phyloP scores from a whole-genome alignment of 1,284 basidiomycete genomes.

The Thelephora terrestris region DNA sequence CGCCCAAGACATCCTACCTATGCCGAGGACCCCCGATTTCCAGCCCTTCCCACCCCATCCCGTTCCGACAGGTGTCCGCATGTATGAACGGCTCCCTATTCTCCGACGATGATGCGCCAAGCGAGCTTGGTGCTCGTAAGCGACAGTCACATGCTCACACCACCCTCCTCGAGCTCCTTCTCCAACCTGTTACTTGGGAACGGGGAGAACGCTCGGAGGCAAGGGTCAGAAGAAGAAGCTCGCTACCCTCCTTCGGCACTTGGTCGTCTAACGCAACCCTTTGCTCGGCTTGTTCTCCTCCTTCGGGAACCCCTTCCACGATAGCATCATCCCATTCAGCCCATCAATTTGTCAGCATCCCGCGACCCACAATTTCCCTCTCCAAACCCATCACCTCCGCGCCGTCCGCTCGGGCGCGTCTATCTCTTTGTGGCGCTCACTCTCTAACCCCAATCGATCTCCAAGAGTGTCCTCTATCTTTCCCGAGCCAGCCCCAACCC shows the following conservation, averaged over 20 bases:
- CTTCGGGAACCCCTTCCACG: slow-evolving; percentile 12
- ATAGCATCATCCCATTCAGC: slow-evolving; percentile 12
- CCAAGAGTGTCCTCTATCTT: slow-evolving; percentile 10
- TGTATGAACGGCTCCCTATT: slow-evolving; percentile 51
- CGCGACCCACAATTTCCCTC: too few species aligned
- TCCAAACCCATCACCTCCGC: too few species aligned
- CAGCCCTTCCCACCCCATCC: slow-evolving; percentile 25
- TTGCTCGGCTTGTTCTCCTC: not conserved
- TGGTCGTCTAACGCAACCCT: not conserved
- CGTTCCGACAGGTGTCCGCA: slow-evolving; percentile 45
- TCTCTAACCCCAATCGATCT: slow-evolving; percentile 2
- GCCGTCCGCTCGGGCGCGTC: slow-evolving; percentile 8
- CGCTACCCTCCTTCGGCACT: not conserved
- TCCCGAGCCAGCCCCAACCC: slow-evolving; percentile 1
- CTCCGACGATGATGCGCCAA: slow-evolving; percentile 28
- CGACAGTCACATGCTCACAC: slow-evolving; percentile 21
- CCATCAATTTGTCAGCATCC: too few species aligned
- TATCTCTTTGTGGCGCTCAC: slow-evolving; percentile 11
- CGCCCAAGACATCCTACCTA: slow-evolving; percentile 6
- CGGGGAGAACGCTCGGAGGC: slow-evolving; percentile 21
- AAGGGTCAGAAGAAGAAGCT: slow-evolving; percentile 24
- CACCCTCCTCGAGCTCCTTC: slow-evolving; percentile 38
- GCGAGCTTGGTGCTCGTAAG: slow-evolving; percentile 10
- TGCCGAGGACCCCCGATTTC: slow-evolving; percentile 5
- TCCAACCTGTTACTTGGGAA: slow-evolving; percentile 34